Evolutionary conservation across 306 rosid species (phyloP), one percentile per base, ranked within the genome.

Genomic region (Begonia loranthoides): DNA sequence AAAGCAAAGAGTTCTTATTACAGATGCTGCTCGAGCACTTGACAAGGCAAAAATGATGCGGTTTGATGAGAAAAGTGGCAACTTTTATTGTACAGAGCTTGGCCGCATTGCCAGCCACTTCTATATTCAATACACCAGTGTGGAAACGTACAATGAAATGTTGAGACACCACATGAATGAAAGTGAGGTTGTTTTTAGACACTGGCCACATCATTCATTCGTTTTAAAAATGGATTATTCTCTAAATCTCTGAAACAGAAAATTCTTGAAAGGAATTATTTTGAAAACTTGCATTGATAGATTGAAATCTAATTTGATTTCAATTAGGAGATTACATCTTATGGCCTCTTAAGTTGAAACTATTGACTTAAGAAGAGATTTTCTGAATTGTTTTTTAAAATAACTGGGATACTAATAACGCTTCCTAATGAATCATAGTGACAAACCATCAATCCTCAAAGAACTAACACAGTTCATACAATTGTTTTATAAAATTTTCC

Each of bases 41-140:
- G 97, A 89, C 76, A 85, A 80, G 70, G 95, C 97, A 52, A 89
- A 82, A 75, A 89, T 89, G 97, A 89, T 89, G 95, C 90, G 97
- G 41, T 89, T 89, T 79, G 97, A 89, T 70, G 97, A 89, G 70
- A 89, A 85, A 79, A 89, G 95, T 66, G 97, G 97, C 72, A 89
- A 85, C 61, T 89, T 89, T 68, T 89, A 85, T 69, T 89, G 97
- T 68, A 89, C 97, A 12, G 97, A 89, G 89, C 95, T 89, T 57
- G 97, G 97, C 70, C 97, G 97, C 73, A 89, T 89, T 73, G 97
- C 97, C 34, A 89, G 97, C 72, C 97, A 89, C 80, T 89, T 89
- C 73, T 89, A 89, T 76, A 89, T 89, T 58, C 97, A 89, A 52
- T 89, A 82, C 56, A 79, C 95, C 49, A 89, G 97, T 76, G 97